Evolutionary conservation across 2,329 filamentous ascomycete genomes (phyloP), one percentile per base, ranked within the genome.

Genomic region (Alternaria dauci): DNA sequence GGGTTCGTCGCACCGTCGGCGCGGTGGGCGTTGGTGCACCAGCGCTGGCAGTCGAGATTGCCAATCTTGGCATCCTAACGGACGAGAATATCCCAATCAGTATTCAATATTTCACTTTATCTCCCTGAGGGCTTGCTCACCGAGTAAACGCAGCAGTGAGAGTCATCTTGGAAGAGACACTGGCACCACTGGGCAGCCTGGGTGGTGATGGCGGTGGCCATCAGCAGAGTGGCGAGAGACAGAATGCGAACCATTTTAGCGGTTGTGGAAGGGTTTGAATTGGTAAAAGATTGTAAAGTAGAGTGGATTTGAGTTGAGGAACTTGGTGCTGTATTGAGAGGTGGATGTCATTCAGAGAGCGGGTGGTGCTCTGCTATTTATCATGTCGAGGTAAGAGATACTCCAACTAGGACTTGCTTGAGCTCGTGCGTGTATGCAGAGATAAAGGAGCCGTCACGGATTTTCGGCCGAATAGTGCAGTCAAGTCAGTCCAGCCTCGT

Each of bases 21-120:
- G 28, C 44, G 54, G 44, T 42, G 54, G 38, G 44, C 54, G 36
- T 56, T 50, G 9, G 53, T 56, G 53, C 52, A 55, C 52, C 52
- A 55, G 52, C 52, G 52, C 32, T 48, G 42, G 52, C 52, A 55
- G 52, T 55, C 52, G 32, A 55, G 52, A 32, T 55, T 28, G 25
- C 52, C 52, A 25, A 55, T 48, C 43, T 14, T 16, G 12, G 32
- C 32, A 28, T 55, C 52, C 52, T 55, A 18, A 14, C 12, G 20
- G 11, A 26, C 14, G n/a, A 39, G 28, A 32, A 18, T 14, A 47
- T 47, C 16, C 12, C 26, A 23, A 30, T 56, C 26, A 56, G 53
- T 26, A 50, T 34, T 23, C 25, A 41, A 42, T 5, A 50, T 30
- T 48, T 25, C 16, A 50, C 12, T 16, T 4, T 26, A 4, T 43